These are phyloP conservation scores for Daldinia loculata DNA, from an alignment of 495 filamentous ascomycete genomes.

Conservation along the genomic window DNA sequence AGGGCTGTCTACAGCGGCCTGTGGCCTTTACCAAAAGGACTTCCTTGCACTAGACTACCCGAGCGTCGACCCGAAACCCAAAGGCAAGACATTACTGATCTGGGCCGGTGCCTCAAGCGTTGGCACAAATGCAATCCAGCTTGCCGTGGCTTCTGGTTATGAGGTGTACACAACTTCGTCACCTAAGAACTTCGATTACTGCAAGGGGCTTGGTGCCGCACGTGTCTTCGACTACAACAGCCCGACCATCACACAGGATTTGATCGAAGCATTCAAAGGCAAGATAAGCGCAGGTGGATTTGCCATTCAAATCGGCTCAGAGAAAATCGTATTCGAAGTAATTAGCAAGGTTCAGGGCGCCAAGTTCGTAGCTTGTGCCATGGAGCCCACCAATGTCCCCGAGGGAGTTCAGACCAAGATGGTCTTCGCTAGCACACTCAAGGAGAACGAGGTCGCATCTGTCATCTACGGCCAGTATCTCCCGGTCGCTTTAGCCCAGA, in stretches of 20 bases:
- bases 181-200: conserved; percentile 61
- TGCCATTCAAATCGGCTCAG: conserved; percentile 14
- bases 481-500: conserved; percentile 31
- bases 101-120: conserved; percentile 69
- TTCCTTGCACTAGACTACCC: conserved; percentile 47
- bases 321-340: conserved; percentile 30
- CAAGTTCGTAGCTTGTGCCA: conserved; percentile 44
- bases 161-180: conserved; percentile 67
- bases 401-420: conserved; percentile 40
- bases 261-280: conserved; percentile 46
- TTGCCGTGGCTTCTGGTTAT: conserved; percentile 66
- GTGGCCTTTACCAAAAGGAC: conserved; percentile 53
- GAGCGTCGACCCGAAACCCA: conserved; percentile 35
- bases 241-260: conserved; percentile 43
- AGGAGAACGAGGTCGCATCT: conserved; percentile 37
- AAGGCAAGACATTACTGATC: conserved; percentile 56
- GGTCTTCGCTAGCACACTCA: conserved; percentile 32
- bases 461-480: conserved; percentile 35
- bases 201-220: conserved; percentile 63
- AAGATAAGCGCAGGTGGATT: conserved; percentile 32
- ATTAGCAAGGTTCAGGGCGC: conserved; percentile 25
- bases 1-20: conserved; percentile 57
- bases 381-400: conserved; percentile 30
- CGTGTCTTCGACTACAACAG: conserved; percentile 67
- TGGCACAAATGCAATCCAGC: conserved; percentile 69